These are phyloP conservation scores for Neonectria sp. DNA, from an alignment of 2,329 filamentous ascomycete genomes.

Conservation along the genomic window DNA sequence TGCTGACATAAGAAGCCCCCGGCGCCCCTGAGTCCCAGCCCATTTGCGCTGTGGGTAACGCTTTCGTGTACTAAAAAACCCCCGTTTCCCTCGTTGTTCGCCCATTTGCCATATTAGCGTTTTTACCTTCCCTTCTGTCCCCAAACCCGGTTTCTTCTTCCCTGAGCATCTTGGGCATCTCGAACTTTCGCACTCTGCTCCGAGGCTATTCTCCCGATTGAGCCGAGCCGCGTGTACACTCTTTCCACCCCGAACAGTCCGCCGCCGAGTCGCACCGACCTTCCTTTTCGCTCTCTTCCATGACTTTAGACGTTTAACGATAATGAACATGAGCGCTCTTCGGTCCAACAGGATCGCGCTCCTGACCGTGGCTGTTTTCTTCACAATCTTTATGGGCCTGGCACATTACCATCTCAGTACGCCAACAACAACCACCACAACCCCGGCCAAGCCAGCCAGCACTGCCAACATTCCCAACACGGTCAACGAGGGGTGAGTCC, in stretches of 20 bases:
- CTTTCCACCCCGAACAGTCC: background rate
- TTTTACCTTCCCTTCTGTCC: background rate
- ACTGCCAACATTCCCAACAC: background rate
- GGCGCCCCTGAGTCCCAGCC: background rate
- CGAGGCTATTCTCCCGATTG: background rate
- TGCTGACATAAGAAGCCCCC: background rate
- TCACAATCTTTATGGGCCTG: slow-evolving; percentile 30
- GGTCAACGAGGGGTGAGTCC: slow-evolving; percentile 8
- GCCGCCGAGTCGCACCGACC: background rate
- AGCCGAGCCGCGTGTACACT: background rate
- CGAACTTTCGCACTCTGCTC: background rate
- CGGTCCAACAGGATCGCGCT: slow-evolving; percentile 29
- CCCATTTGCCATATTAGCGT: background rate
- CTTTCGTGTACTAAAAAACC: background rate
- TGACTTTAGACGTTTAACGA: slow-evolving; percentile 7
- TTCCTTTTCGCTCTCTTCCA: slow-evolving; percentile 8
- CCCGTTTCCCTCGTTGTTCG: background rate
- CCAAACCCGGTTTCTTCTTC: background rate
- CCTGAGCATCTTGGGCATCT: background rate
- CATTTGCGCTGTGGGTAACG: background rate
- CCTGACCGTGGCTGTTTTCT: slow-evolving; percentile 25
- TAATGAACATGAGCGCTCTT: slow-evolving; percentile 23
- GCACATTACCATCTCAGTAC: slow-evolving; percentile 21
- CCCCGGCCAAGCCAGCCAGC: background rate
- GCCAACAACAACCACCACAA: background rate